Conservation (phyloP, 164 flowering plant species). For the Tetracentron sinense region DNA sequence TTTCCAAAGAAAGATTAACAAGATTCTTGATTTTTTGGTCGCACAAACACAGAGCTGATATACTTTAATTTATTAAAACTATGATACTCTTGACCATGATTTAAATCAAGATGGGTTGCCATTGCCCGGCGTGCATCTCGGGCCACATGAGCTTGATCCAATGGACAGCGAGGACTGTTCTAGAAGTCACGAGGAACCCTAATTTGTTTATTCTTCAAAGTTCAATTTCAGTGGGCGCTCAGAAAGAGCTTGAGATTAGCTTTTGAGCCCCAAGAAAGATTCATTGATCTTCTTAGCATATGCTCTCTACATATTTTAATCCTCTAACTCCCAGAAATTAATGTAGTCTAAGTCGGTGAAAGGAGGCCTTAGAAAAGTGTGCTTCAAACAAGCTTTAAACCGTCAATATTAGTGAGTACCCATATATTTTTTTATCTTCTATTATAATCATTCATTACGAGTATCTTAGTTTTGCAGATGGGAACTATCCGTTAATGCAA, state of each 20-base stretch:
- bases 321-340: neutral
- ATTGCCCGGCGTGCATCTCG: slow-evolving; percentile 19
- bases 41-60: no score
- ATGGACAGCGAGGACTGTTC: slow-evolving; percentile 21
- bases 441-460: no score
- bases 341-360: neutral
- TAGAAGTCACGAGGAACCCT: slow-evolving; percentile 14
- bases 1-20: no score
- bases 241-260: neutral
- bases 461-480: no score
- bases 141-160: slow-evolving; percentile 24
- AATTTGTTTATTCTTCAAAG: slow-evolving; percentile 21
- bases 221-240: slow-evolving; percentile 13
- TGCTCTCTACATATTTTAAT: neutral
- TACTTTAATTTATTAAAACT: no score
- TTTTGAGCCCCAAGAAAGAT: slow-evolving; percentile 21
- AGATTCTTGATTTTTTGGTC: no score
- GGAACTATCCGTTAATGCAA: no score
- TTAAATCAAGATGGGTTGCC: slow-evolving; percentile 11
- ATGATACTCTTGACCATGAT: neutral
- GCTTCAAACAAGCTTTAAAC: neutral
- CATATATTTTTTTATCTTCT: no score
- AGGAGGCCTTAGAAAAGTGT: neutral
- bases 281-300: neutral
- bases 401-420: neutral